Conservation (phyloP, 495 filamentous ascomycete genomes). For the Tuber calosporum region DNA sequence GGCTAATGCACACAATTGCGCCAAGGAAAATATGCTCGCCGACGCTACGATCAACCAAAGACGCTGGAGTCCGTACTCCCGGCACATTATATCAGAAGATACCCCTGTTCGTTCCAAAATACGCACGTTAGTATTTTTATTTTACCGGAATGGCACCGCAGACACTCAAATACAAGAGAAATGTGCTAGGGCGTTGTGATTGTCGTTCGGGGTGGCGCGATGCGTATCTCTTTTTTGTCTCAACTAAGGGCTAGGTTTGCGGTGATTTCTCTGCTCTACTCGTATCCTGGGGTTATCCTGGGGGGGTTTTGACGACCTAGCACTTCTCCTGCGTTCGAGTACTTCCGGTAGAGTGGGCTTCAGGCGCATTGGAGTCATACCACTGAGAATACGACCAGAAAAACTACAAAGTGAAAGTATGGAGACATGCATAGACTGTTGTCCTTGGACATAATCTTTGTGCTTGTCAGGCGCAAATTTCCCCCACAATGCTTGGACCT, state of each 20-base stretch:
- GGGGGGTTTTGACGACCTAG: no score
- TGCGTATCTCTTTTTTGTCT: no score
- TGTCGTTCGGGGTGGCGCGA: no score
- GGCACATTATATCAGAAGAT: slow-evolving; percentile 82
- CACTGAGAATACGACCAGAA: slow-evolving; percentile 67
- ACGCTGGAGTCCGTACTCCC: slow-evolving; percentile 55
- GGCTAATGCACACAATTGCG: slow-evolving; percentile 70
- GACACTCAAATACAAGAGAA: no score
- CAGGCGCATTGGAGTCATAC: slow-evolving; percentile 44
- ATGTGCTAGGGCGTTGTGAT: no score
- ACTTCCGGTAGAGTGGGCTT: background rate
- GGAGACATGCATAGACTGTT: slow-evolving; percentile 87
- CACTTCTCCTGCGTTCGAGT: no score
- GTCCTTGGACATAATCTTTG: slow-evolving; percentile 64
- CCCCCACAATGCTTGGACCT: slow-evolving; percentile 51
- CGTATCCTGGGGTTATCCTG: no score
- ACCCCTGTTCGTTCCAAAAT: slow-evolving; percentile 52
- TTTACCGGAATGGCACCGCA: background rate
- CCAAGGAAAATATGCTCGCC: slow-evolving; percentile 66
- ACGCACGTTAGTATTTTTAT: background rate
- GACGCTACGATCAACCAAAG: slow-evolving; percentile 84
- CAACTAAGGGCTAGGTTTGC: no score
- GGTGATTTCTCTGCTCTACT: no score
- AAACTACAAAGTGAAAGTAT: slow-evolving; percentile 83
- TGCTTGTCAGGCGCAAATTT: slow-evolving; percentile 35